phyloP scores from a whole-genome alignment of 176 grass and related monocot genomes.

The Carex parvula region DNA sequence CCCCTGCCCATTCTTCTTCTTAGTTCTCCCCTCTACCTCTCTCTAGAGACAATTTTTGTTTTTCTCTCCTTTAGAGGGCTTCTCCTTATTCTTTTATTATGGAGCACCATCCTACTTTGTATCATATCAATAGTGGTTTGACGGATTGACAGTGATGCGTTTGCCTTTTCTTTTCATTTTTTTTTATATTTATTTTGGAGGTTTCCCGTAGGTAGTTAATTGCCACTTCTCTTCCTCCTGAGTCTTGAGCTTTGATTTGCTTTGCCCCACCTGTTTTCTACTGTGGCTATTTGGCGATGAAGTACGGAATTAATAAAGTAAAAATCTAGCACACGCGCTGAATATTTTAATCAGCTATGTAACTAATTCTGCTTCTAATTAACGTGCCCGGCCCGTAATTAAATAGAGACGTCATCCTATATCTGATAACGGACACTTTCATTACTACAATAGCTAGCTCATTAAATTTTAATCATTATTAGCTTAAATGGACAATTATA shows the following conservation, averaged over 20 bases:
- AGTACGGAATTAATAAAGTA: background rate
- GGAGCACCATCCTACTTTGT: background rate
- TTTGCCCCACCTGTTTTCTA: slow-evolving; percentile 14
- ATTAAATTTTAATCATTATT: too few relatives aligned
- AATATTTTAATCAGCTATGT: background rate
- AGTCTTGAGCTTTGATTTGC: background rate
- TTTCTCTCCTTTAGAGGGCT: background rate
- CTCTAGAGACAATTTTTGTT: background rate
- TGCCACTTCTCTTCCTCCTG: background rate
- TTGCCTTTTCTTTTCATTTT: slow-evolving; percentile 4
- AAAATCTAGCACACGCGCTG: background rate
- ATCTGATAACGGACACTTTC: too few relatives aligned
- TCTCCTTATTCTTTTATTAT: background rate
- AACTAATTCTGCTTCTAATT: too few relatives aligned
- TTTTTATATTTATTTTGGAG: too few relatives aligned
- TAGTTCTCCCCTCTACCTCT: background rate
- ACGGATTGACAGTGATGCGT: slow-evolving; percentile 20
- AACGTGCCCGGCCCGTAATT: too few relatives aligned
- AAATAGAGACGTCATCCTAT: too few relatives aligned
- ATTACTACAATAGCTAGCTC: too few relatives aligned
- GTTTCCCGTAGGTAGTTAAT: too few relatives aligned
- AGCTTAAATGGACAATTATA: too few relatives aligned
- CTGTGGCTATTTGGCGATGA: slow-evolving; percentile 17
- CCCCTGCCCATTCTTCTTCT: slow-evolving; percentile 55
- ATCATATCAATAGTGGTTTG: slow-evolving; percentile 31